Conservation (phyloP, 2,329 filamentous ascomycete species). For the Ceratocystis variospora region DNA sequence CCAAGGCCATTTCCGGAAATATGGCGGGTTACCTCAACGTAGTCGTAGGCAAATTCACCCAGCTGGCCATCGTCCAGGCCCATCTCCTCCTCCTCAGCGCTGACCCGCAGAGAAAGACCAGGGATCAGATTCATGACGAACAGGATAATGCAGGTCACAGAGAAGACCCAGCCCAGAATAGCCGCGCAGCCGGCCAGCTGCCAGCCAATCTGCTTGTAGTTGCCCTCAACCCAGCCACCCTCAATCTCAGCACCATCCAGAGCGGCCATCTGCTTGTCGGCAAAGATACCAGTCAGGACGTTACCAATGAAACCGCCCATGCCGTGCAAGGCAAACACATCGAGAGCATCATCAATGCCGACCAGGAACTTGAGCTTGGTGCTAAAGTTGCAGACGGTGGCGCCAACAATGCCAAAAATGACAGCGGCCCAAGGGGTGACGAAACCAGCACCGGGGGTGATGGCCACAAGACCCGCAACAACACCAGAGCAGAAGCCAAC, state of each 20-base stretch:
- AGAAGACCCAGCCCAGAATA: constrained; percentile 52
- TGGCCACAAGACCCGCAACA: constrained; percentile 76
- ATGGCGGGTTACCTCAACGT: constrained; percentile 57
- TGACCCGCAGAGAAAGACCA: constrained; percentile 54
- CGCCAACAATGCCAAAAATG: constrained; percentile 45
- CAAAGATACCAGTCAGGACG: constrained; percentile 64
- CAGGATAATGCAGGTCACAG: constrained; percentile 53
- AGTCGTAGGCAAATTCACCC: constrained; percentile 73
- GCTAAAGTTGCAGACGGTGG: constrained; percentile 64
- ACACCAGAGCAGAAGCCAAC: constrained; percentile 86
- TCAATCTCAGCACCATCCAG: constrained; percentile 48
- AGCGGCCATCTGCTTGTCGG: constrained; percentile 56
- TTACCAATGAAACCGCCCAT: constrained; percentile 73
- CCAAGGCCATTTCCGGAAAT: constrained; percentile 33
- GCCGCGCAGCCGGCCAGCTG: constrained; percentile 56
- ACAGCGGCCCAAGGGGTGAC: constrained; percentile 52
- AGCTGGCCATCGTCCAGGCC: constrained; percentile 63
- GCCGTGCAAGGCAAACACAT: constrained; percentile 83
- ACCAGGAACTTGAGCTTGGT: constrained; percentile 69
- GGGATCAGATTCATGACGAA: constrained; percentile 59
- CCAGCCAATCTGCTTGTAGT: constrained; percentile 58
- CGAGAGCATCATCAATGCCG: constrained; percentile 73
- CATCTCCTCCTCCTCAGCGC: constrained; percentile 52
- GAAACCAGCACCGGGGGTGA: constrained; percentile 71
- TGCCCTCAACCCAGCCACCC: constrained; percentile 57